Percentiles rank a stretch among this genome's conserved stretches.
These are phyloP conservation scores for Strobilomyces dryophilus DNA, from an alignment of 768 basidiomycete species.

Conservation along the genomic window DNA sequence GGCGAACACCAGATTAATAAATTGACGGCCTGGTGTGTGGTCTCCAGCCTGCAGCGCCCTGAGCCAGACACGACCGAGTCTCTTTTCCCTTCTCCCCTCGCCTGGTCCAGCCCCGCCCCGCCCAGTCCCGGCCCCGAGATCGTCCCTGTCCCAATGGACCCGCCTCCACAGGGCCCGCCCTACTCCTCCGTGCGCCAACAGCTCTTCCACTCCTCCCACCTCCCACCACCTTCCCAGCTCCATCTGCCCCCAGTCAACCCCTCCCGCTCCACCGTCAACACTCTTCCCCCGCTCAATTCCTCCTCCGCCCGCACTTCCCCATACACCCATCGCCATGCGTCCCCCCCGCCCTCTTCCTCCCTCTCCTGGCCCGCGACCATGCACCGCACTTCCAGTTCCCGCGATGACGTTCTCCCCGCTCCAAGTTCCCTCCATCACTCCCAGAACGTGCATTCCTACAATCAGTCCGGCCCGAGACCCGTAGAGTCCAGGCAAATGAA, in stretches of 20 bases:
- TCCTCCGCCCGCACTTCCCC: constrained; percentile 24
- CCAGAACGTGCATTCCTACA: constrained; percentile 17
- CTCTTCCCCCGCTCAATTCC: constrained; percentile 38
- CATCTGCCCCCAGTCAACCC: constrained; percentile 35
- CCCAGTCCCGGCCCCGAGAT: constrained; percentile 4
- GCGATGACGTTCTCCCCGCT: constrained; percentile 38
- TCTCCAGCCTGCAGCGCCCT: constrained; percentile 11
- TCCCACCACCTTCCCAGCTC: constrained; percentile 41
- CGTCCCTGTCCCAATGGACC: constrained; percentile 19
- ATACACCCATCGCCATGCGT: constrained; percentile 25
- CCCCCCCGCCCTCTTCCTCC: constrained; percentile 25
- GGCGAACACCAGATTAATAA: constrained; percentile 23
- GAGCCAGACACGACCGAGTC: not conserved
- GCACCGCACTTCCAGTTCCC: constrained; percentile 38
- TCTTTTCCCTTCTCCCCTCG: not conserved
- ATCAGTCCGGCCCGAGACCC: constrained; percentile 17
- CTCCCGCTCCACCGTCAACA: constrained; percentile 35
- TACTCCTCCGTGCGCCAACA: constrained; percentile 28
- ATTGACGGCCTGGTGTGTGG: constrained; percentile 16
- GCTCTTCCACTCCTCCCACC: constrained; percentile 41
- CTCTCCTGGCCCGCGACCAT: constrained; percentile 24
- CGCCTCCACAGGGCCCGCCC: constrained; percentile 29
- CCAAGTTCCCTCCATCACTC: constrained; percentile 14
- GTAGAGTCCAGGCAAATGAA: constrained; percentile 28
- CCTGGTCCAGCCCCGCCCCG: constrained; percentile 8